These are phyloP conservation scores for Fusarium brevicatenulatum DNA, from an alignment of 2,329 filamentous ascomycete species.

Conservation along the genomic window DNA sequence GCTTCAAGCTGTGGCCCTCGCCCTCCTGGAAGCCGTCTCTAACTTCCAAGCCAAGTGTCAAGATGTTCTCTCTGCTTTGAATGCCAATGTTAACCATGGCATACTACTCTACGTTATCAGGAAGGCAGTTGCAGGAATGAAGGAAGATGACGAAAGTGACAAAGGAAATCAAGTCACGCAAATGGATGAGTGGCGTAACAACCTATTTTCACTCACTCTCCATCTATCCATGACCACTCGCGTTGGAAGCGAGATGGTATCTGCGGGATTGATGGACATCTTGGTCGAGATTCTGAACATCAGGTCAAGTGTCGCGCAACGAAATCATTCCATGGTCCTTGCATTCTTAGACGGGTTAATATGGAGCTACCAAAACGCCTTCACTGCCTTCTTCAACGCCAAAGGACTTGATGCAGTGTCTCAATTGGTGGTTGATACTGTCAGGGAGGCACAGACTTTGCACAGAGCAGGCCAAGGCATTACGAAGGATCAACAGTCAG, in stretches of 20 bases:
- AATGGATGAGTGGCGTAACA: constrained; percentile 88
- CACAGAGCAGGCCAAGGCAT: constrained; percentile 78
- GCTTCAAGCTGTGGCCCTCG: constrained; percentile 84
- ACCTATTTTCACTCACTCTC: constrained; percentile 86
- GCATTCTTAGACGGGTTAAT: constrained; percentile 90
- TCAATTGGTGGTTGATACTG: constrained; percentile 84
- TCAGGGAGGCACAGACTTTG: constrained; percentile 73
- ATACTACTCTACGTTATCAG: constrained; percentile 92
- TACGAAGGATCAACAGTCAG: constrained; percentile 74
- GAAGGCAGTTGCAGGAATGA: constrained; percentile 88
- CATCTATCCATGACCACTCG: constrained; percentile 80
- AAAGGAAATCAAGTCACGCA: constrained; percentile 70
- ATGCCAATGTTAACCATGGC: constrained; percentile 95
- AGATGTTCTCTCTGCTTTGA: constrained; percentile 90
- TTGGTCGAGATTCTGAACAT: constrained; percentile 89
- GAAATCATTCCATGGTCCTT: constrained; percentile 84
- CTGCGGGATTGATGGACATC: constrained; percentile 88
- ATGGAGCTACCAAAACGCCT: constrained; percentile 84
- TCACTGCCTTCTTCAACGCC: constrained; percentile 82
- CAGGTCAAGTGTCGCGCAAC: constrained; percentile 82
- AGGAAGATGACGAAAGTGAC: constrained; percentile 62
- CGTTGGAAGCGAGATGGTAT: constrained; percentile 84
- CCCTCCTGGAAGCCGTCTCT: constrained; percentile 85
- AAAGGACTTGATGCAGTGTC: constrained; percentile 91
- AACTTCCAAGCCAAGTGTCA: constrained; percentile 79